Conservation (phyloP, 2,329 filamentous ascomycete genomes). For the Microdochium paspali region DNA sequence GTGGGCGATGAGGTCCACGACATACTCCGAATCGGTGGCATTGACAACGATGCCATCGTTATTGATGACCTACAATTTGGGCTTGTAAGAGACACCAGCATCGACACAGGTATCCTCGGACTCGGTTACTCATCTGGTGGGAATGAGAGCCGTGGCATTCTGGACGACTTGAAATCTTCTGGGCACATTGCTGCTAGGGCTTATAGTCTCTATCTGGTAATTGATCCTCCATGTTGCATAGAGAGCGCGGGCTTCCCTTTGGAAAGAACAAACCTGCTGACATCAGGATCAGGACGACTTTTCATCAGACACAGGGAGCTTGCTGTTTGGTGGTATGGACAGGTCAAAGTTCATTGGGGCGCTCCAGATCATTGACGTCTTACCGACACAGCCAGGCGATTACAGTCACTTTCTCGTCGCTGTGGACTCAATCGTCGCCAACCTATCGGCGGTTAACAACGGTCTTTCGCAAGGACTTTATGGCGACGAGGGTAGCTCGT, state of each 20-base stretch:
- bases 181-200: slow-evolving; percentile 52
- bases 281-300: slow-evolving; percentile 30
- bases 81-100: slow-evolving; percentile 35
- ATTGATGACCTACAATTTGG: slow-evolving; percentile 46
- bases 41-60: slow-evolving; percentile 20
- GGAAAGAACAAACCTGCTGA: not conserved
- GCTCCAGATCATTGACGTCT: slow-evolving; percentile 45
- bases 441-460: slow-evolving; percentile 24
- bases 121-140: slow-evolving; percentile 46
- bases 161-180: slow-evolving; percentile 54
- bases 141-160: slow-evolving; percentile 40
- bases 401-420: slow-evolving; percentile 29
- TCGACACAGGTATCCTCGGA: slow-evolving; percentile 47
- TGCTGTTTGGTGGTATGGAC: slow-evolving; percentile 63
- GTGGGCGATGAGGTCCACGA: slow-evolving; percentile 21
- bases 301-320: slow-evolving; percentile 48
- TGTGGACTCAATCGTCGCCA: slow-evolving; percentile 26
- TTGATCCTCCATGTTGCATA: slow-evolving; percentile 6
- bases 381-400: slow-evolving; percentile 30
- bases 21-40: slow-evolving; percentile 40
- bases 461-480: slow-evolving; percentile 18
- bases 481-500: not conserved
- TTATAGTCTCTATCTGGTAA: slow-evolving; percentile 57
- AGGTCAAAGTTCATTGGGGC: slow-evolving; percentile 53
- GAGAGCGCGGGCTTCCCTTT: not conserved